Percentiles rank a stretch among this genome's conserved stretches.
phyloP scores from a whole-genome alignment of 352 stramenopile genomes.

The Chrysophaeum taylorii region DNA sequence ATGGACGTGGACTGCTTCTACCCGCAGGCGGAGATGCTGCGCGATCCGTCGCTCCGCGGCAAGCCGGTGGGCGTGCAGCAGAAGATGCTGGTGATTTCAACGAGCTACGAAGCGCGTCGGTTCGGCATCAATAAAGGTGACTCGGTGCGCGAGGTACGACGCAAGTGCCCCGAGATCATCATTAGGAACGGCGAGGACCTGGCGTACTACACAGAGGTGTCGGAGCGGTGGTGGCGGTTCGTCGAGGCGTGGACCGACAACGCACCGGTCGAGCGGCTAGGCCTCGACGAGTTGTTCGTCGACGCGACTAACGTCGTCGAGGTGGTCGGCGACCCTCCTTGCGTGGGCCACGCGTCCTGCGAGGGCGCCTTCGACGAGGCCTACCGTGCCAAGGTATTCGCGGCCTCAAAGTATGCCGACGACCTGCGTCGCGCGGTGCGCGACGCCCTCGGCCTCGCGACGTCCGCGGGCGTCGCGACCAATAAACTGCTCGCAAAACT shows the following conservation, averaged over 20 bases:
- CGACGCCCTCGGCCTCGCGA: not conserved
- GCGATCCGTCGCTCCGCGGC: not conserved
- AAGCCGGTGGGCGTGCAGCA: conserved; percentile 3
- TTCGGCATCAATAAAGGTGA: conserved; percentile 5
- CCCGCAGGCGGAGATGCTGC: not conserved
- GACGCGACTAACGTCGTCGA: not conserved
- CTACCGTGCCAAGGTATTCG: not conserved
- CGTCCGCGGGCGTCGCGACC: not conserved
- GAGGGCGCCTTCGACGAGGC: not conserved
- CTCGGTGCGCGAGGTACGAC: not conserved
- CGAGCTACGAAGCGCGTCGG: not conserved
- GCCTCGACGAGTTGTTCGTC: not conserved
- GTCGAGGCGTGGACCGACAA: not conserved
- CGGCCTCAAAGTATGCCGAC: not conserved
- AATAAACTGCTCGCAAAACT: not conserved
- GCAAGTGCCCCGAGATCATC: not conserved
- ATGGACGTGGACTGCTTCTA: conserved; percentile 6
- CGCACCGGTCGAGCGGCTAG: not conserved
- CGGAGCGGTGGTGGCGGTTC: not conserved
- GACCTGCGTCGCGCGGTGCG: not conserved
- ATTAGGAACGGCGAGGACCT: not conserved
- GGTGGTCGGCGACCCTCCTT: not conserved
- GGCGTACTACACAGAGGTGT: not conserved
- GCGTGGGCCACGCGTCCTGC: not conserved
- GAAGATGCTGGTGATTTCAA: not conserved